Evolutionary conservation across 352 stramenopile species (phyloP), one percentile per base, ranked within the genome.

Genomic region (Pythium periplocum): DNA sequence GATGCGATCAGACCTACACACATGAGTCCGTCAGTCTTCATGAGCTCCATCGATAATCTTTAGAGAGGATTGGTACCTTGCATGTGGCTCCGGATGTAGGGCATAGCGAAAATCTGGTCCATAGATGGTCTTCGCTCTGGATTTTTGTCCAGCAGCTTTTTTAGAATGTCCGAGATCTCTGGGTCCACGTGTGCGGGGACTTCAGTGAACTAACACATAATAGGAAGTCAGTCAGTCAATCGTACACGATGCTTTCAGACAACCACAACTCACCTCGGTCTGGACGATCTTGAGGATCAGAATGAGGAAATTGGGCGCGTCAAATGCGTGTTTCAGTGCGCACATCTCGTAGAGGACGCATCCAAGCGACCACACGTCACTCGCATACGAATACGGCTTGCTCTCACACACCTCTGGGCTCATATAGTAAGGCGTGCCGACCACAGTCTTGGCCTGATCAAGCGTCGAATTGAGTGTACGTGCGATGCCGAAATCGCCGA

Each of bases 341-440:
- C 88, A 71, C 57, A 96, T 88, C 63, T 97, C 87, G 61, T 95
- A 97, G 30, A 97, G 45, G 4, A 97, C 72, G 53, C 89, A 96
- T 26, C 93, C 93, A 4, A 98, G 73, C 11, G 87, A 93, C 91
- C 93, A 98, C 26, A 98, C 75, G 54, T 98, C 93, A 58, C 81
- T 96, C 32, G 86, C 75, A 59, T 93, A 93, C 45, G 87, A 92
- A 71, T 98, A 98, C 6, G 88, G 84, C 43, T 93, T 87, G 70
- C 83, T 91, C 70, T 96, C 83, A 58, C 87, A 97, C 40, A 98
- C 87, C 64, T 98, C 92, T 6, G 91, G 91, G 47, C 83, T 95
- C 81, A 97, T 96, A 61, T 97, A 98, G 67, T 97, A 96, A 0
- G 92, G 92, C 17, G 91, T 98, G 31, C 92, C 92, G 31, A 97